Evolutionary conservation across 345 rosid species (phyloP), one percentile per base, ranked within the genome.

Genomic region (Nasturtium officinale): DNA sequence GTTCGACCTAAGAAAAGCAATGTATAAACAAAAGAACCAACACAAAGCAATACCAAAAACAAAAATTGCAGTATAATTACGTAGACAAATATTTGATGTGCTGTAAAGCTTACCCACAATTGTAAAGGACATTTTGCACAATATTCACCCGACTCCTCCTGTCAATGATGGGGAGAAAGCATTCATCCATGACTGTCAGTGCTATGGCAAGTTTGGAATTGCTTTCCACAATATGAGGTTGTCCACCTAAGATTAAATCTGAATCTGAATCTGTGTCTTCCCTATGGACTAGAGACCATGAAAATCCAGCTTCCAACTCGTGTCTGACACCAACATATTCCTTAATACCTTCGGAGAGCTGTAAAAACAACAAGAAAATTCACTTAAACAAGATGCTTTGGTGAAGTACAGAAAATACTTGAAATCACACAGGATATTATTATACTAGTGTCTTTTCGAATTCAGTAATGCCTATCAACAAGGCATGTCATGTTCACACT

Each of bases 201-300:
- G 97, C 96, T 67, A 90, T 85, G 32, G 97, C 91, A 48, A 87
- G 85, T 83, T 88, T 90, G 40, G 93, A 87, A 82, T 89, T 87
- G 84, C 87, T 85, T 79, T 89, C 91, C 66, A 82, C 91, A 62
- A 80, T 81, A 55, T 67, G 86, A 38, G 85, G 79, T 73, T 83
- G 84, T 23, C 82, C 88, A 73, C 59, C 72, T 52, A 79, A 61
- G 69, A 77, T 42, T 74, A 61, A 69, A 65, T 87, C 96, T 50
- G 86, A 65, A 64, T 88, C 96, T 48, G 86, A 65, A 64, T 82
- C 85, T 74, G 76, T 74, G 72, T 82, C 80, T 33, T 80, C 82
- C 83, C 96, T 84, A 21, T 57, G 91, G 78, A 88, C 63, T 40
- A 92, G 73, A 65, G 93, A 85, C 96, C 96, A 92, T 61, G 98